Evolutionary conservation across 352 stramenopile species (phyloP), one percentile per base, ranked within the genome.

Genomic region (Phytopythium oedochilum): DNA sequence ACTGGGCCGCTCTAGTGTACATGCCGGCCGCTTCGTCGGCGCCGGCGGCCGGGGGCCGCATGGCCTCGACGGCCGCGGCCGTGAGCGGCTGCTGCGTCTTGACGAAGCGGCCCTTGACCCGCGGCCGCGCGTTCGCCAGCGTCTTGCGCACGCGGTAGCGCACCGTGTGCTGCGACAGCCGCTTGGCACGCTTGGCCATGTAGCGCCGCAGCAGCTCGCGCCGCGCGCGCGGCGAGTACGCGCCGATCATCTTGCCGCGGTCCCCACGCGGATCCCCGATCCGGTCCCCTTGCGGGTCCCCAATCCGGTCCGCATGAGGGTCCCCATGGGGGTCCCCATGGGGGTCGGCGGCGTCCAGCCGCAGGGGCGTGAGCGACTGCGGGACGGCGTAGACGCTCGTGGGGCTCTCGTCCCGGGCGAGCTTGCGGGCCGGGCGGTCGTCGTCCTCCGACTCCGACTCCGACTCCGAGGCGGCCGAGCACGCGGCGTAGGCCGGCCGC

Each of bases 11-110:
- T 22, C 9, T 47, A 47, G 28, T 29, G 46, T 36, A 36, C n/a
- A 53, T 20, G 18, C 12, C 11, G 5, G 26, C 26, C 3, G 1
- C 3, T 34, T 5, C 23, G n/a, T 29, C 9, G 0, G 28, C 43
- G 20, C n/a, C 43, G 22, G 14, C 11, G 36, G 8, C 36, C 36
- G 44, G 38, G 20, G 44, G 23, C 53, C 60, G 45, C 55, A 73
- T 66, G 12, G 74, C 64, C 51, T 86, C 64, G 18, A 78, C 75
- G 25, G 72, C 59, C 23, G 78, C 80, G 23, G 79, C 83, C 8
- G 79, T 92, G 51, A 92, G 75, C 39, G 83, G 78, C 59, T 82
- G 71, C 71, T 84, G 75, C 5, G 83, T 92, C 75, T 92, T 92
- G 55, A 90, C 79, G 63, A 92, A 92, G 22, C 83, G 79, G 39